phyloP scores from a whole-genome alignment of 768 basidiomycete species.

The Cyclocybe aegerita region DNA sequence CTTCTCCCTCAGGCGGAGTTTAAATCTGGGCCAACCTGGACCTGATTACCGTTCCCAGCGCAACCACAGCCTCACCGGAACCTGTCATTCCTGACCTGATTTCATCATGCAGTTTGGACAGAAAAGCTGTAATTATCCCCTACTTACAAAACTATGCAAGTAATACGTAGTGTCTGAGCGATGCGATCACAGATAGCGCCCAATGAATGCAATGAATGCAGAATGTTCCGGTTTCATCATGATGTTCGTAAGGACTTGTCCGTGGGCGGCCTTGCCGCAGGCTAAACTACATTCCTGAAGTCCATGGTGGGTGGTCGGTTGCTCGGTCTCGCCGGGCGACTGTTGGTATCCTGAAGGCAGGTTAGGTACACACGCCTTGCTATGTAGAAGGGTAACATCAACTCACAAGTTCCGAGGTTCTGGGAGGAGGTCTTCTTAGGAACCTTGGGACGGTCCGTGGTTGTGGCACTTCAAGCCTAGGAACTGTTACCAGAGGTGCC shows the following conservation, averaged over 20 bases:
- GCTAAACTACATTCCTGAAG: slow-evolving; percentile 4
- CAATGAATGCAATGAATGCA: too few species aligned
- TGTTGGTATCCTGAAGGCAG: slow-evolving; percentile 14
- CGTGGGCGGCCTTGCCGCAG: too few species aligned
- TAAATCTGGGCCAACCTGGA: slow-evolving; percentile 5
- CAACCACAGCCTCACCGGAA: not conserved
- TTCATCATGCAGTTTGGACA: too few species aligned
- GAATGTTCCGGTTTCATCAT: too few species aligned
- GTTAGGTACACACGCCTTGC: not conserved
- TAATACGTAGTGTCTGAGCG: too few species aligned
- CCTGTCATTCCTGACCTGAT: too few species aligned
- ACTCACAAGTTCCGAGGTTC: slow-evolving; percentile 14
- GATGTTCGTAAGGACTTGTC: too few species aligned
- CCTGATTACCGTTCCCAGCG: slow-evolving; percentile 16
- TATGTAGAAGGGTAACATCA: not conserved
- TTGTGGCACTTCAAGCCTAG: slow-evolving; percentile 13
- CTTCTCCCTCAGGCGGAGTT: slow-evolving; percentile 18
- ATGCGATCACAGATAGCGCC: too few species aligned
- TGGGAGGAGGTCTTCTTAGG: slow-evolving; percentile 18
- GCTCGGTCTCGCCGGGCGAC: slow-evolving; percentile 27
- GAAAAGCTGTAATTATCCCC: too few species aligned
- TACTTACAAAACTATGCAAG: too few species aligned
- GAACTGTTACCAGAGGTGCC: slow-evolving; percentile 26
- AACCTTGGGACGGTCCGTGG: slow-evolving; percentile 6
- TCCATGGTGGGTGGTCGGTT: slow-evolving; percentile 29